phyloP scores from a whole-genome alignment of 1,284 basidiomycete genomes.

The Trametes pubescens region DNA sequence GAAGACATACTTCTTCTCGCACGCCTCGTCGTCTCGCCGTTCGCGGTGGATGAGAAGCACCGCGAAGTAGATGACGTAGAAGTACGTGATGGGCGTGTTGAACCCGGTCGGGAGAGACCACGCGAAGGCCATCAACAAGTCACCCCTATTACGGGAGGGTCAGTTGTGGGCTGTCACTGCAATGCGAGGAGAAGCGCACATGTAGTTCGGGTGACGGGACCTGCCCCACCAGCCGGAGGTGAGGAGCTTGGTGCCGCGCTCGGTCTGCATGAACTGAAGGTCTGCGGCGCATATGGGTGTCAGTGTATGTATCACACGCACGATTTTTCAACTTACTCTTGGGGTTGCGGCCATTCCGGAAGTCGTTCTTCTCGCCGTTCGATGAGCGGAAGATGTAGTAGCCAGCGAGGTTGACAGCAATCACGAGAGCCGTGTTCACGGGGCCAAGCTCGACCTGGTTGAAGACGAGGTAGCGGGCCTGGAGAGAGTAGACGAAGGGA shows the following conservation, averaged over 20 bases:
- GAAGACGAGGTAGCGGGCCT: slow-evolving; percentile 95
- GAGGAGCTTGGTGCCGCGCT: slow-evolving; percentile 89
- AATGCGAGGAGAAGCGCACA: slow-evolving; percentile 55
- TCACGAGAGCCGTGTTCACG: slow-evolving; percentile 65
- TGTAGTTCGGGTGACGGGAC: slow-evolving; percentile 93
- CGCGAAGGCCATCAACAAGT: slow-evolving; percentile 88
- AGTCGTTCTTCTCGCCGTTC: slow-evolving; percentile 96
- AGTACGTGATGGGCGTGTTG: slow-evolving; percentile 94
- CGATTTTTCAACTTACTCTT: slow-evolving; percentile 67
- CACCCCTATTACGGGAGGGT: slow-evolving; percentile 61
- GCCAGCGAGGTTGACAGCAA: slow-evolving; percentile 78
- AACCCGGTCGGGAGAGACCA: slow-evolving; percentile 98
- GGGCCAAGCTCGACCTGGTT: slow-evolving; percentile 83
- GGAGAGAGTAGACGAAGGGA: slow-evolving; percentile 93
- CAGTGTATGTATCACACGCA: background rate
- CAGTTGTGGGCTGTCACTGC: background rate
- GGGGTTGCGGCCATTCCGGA: slow-evolving; percentile 92
- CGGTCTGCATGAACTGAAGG: slow-evolving; percentile 85
- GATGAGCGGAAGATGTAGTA: slow-evolving; percentile 92
- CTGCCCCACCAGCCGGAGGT: slow-evolving; percentile 98
- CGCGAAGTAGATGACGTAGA: slow-evolving; percentile 91
- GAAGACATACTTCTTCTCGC: slow-evolving; percentile 78
- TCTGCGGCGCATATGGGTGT: slow-evolving; percentile 50
- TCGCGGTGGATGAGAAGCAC: slow-evolving; percentile 94
- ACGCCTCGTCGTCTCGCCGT: slow-evolving; percentile 91